Base-by-base conservation (phyloP, 805 yeast genomes). In the Zygosaccharomyces siamensis region DNA sequence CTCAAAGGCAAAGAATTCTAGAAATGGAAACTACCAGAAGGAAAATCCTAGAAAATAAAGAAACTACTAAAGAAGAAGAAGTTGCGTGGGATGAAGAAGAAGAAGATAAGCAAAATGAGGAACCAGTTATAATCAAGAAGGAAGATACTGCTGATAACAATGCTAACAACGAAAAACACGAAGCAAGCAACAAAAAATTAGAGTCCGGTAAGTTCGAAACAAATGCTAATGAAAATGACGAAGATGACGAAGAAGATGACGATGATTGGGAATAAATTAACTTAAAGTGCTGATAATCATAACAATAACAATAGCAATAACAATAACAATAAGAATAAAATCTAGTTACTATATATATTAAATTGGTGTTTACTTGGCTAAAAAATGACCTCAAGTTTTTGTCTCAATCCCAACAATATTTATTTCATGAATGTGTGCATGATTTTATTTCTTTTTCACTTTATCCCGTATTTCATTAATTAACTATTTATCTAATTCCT, bases 1-100 rank as follows among this genome's bases (percentile, higher is more conserved):
- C 69, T 46, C 71, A 76, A 59, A 78, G 76, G 49, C 63, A 68
- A 10, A 73, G 74, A 55, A 78, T 88, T 18, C 72, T 77, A 37
- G 74, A 75, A 40, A 82, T 78, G 57, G 95, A 89, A 58, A 70
- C 71, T 58, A 75, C 80, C 62, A 75, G 96, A 61, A 83, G 83
- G 66, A 75, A 76, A 54, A 71, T 86, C 47, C 70, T 87, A 39
- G 70, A 75, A 30, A 70, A 67, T 49, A 70, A 70, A 44, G 55
- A 56, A 33, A 42, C 42, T 4, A 11, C 33, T 32, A 49, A 48
- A 24, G 73, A 68, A 14, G 77, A 71, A 43, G 59, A 63, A 30
- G 43, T 56, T 12, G 72, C 66, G 12, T 72, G 71, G 57, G 75
- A 67, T 30, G 74, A 70, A 39, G 68, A 62, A 11, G 72, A 62